phyloP scores from a whole-genome alignment of 768 basidiomycete species.

The Fistulinella prunicolor region DNA sequence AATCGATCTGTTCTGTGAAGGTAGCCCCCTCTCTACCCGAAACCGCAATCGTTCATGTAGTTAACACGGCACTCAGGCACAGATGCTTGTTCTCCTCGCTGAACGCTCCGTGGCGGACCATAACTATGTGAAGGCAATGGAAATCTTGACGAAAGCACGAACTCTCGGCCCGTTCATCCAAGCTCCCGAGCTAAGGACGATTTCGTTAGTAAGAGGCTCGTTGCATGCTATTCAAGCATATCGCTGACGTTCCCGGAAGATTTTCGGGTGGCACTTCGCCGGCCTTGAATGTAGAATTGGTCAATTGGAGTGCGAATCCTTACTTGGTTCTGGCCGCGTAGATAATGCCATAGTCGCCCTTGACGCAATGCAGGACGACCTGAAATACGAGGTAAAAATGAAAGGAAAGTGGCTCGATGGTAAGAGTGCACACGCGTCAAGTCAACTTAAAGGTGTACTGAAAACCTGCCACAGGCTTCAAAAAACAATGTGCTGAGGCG shows the following conservation, averaged over 20 bases:
- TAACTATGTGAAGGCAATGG: background rate
- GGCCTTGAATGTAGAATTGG: background rate
- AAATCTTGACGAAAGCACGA: slow-evolving; percentile 2
- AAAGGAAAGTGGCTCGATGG: slow-evolving; percentile 1
- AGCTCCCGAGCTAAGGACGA: slow-evolving; percentile 1
- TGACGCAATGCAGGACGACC: background rate
- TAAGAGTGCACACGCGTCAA: background rate
- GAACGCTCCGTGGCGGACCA: background rate
- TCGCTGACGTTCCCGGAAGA: slow-evolving; percentile 3
- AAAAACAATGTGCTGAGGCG: background rate
- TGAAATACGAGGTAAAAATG: background rate
- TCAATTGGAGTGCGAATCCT: background rate
- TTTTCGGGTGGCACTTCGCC: slow-evolving; percentile 14
- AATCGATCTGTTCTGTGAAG: background rate
- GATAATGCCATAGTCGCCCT: slow-evolving; percentile 1
- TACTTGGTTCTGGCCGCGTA: background rate
- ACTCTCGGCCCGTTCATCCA: background rate
- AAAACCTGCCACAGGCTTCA: background rate
- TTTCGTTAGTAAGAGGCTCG: slow-evolving; percentile 8
- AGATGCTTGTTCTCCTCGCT: slow-evolving; percentile 2
- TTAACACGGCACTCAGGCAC: slow-evolving; percentile 3
- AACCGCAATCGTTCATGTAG: background rate
- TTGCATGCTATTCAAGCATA: background rate
- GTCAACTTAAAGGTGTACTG: background rate
- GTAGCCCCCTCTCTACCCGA: background rate